These are phyloP conservation scores for Aspergillus quadricinctus DNA, from an alignment of 2,329 filamentous ascomycete species.

Conservation along the genomic window DNA sequence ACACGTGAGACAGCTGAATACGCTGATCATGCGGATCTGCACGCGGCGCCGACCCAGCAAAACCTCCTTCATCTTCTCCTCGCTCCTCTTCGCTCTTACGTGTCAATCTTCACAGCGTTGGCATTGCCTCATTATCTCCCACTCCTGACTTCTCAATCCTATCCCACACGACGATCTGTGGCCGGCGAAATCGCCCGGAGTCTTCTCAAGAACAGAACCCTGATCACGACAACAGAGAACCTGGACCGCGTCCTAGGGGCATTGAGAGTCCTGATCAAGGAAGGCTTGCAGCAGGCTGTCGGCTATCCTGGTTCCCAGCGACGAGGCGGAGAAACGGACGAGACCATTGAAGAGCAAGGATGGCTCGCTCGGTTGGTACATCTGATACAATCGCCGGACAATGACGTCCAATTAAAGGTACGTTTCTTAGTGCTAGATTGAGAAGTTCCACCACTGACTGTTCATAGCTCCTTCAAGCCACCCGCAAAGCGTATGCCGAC, in stretches of 20 bases:
- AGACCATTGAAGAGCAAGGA: conserved; percentile 96
- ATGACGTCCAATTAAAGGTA: conserved; percentile 86
- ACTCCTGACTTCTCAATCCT: conserved; percentile 84
- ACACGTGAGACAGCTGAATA: conserved; percentile 82
- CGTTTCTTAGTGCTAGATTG: neutral
- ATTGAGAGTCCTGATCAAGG: conserved; percentile 85
- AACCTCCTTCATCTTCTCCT: conserved; percentile 87
- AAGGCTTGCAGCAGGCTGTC: conserved; percentile 77
- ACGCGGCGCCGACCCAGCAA: conserved; percentile 80
- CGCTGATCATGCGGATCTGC: conserved; percentile 90
- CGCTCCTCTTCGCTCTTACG: conserved; percentile 82
- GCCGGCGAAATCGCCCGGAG: conserved; percentile 82
- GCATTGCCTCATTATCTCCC: conserved; percentile 89
- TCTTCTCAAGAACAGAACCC: conserved; percentile 76
- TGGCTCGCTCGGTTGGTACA: conserved; percentile 93
- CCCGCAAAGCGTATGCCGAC: conserved; percentile 79
- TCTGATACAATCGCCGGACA: conserved; percentile 74
- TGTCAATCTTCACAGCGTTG: conserved; percentile 92
- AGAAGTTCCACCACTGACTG: conserved; percentile 13
- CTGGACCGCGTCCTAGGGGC: conserved; percentile 86
- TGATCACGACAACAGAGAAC: conserved; percentile 71
- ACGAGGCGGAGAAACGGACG: conserved; percentile 82
- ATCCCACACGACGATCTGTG: conserved; percentile 83
- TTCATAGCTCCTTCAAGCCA: conserved; percentile 70
- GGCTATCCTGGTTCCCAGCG: conserved; percentile 80